Evolutionary conservation across 176 grass and related monocot genomes (phyloP).

Genomic region (Eleusine coracana): DNA sequence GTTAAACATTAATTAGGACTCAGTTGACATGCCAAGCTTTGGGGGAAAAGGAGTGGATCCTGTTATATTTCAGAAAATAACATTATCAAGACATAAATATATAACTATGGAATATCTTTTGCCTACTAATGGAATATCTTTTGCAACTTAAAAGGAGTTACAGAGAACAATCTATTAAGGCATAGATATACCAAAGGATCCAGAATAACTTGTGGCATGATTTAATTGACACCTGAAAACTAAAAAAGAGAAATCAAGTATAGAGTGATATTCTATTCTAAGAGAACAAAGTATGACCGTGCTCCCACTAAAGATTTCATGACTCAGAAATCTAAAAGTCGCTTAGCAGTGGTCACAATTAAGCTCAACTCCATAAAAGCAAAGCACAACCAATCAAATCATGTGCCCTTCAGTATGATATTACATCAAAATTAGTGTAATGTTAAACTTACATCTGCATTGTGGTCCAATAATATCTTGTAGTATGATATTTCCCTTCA

Average conservation of each 20-base stretch:
- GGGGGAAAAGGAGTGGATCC: background rate
- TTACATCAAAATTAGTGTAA: background rate
- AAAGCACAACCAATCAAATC: background rate
- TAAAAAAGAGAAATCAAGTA: constrained; percentile 6
- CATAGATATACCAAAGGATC: background rate
- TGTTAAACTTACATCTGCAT: constrained; percentile 41
- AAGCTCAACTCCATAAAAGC: background rate
- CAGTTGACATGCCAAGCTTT: background rate
- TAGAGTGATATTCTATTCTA: background rate
- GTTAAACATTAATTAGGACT: background rate
- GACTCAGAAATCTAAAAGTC: background rate
- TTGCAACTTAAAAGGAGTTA: background rate
- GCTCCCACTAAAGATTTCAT: background rate
- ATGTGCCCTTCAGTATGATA: background rate
- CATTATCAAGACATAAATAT: background rate
- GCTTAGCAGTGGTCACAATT: background rate
- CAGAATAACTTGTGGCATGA: background rate
- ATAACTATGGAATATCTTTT: constrained; percentile 10
- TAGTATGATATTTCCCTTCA: constrained; percentile 11
- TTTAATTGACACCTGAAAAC: background rate
- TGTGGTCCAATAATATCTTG: constrained; percentile 42
- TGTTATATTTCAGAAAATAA: constrained; percentile 2
- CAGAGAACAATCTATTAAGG: background rate
- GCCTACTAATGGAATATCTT: background rate
- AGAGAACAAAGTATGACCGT: background rate